phyloP scores from a whole-genome alignment of 192 early-diverging fungal species.

The Coemansia sp. region DNA sequence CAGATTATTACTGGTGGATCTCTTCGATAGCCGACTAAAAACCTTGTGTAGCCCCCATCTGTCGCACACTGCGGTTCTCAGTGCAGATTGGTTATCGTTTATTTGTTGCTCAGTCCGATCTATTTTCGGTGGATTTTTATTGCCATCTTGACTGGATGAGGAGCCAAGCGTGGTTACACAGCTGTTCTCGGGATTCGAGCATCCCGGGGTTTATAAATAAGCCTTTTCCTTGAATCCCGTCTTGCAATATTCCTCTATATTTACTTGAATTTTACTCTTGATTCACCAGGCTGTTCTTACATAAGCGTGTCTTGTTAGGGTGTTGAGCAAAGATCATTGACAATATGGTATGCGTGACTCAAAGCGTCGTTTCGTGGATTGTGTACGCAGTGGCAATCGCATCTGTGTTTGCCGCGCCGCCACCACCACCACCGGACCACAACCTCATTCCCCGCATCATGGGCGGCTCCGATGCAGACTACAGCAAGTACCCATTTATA shows the following conservation, averaged over 20 bases:
- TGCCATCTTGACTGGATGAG: neutral
- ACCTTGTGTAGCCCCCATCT: neutral
- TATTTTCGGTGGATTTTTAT: neutral
- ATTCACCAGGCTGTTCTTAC: neutral
- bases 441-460: conserved; percentile 46
- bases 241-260: no score
- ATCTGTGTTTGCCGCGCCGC: conserved; percentile 1
- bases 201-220: conserved; percentile 1
- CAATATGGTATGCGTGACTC: conserved; percentile 2
- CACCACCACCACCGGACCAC: conserved; percentile 9
- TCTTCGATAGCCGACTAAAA: neutral
- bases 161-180: neutral
- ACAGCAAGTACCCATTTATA: conserved; percentile 48
- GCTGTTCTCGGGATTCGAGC: neutral
- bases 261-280: no score
- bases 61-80: neutral
- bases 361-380: conserved; percentile 6
- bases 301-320: neutral
- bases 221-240: neutral
- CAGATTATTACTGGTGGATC: no score
- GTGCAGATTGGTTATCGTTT: neutral
- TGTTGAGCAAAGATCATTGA: neutral
- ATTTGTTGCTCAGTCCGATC: no score
- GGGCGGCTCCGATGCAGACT: conserved; percentile 37
- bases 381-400: neutral